Conservation (phyloP, 2,329 filamentous ascomycete genomes). For the Beauveria australis region DNA sequence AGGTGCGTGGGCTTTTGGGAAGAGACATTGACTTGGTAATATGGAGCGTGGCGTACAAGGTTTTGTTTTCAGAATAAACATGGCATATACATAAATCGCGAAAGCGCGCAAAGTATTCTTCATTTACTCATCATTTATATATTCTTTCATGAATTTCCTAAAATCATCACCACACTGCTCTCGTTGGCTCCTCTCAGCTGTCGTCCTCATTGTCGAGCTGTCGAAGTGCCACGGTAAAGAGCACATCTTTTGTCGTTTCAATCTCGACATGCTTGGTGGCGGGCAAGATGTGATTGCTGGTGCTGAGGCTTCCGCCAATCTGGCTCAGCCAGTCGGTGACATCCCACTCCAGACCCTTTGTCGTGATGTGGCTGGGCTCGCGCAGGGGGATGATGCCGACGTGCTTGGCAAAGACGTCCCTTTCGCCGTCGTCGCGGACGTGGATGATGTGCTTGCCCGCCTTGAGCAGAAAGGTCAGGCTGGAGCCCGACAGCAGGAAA, state of each 20-base stretch:
- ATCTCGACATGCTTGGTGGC: conserved; percentile 53
- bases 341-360: conserved; percentile 83
- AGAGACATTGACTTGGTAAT: not conserved
- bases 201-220: conserved; percentile 28
- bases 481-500: conserved; percentile 74
- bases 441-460: conserved; percentile 59
- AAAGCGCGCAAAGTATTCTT: not conserved
- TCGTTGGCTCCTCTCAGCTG: not conserved
- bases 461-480: conserved; percentile 74
- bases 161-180: not conserved
- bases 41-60: conserved; percentile 13
- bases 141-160: conserved; percentile 11
- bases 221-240: conserved; percentile 66
- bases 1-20: not conserved
- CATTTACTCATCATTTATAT: not conserved
- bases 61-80: not conserved
- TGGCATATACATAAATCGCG: conserved; percentile 2
- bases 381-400: conserved; percentile 81
- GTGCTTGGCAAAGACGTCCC: conserved; percentile 61
- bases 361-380: conserved; percentile 70
- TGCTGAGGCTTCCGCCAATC: conserved; percentile 67
- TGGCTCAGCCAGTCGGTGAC: conserved; percentile 71
- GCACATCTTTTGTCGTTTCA: conserved; percentile 52
- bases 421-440: conserved; percentile 43
- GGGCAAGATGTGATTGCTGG: conserved; percentile 67